A percentile compares a stretch with the other conserved stretches of the same genome.
Evolutionary conservation across 2,329 filamentous ascomycete species (phyloP).

Genomic region (Macroventuria anomochaeta): DNA sequence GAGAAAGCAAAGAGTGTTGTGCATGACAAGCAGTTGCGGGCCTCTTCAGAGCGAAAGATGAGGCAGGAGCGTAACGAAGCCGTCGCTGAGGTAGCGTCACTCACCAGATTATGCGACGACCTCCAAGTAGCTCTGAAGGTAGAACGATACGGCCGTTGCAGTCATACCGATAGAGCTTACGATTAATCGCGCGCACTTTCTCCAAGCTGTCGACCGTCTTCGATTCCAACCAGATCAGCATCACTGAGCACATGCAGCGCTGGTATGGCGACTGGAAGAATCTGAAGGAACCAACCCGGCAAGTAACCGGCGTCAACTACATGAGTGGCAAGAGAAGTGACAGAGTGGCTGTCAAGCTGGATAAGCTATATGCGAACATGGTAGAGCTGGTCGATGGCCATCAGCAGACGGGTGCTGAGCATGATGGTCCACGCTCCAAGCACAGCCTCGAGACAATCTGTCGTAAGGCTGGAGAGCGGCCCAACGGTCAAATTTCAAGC

Average conservation of each 20-base stretch:
- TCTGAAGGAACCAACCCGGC: background rate
- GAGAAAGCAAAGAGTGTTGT: constrained; percentile 27
- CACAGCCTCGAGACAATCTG: constrained; percentile 18
- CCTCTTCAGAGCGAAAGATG: constrained; percentile 23
- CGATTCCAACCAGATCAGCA: constrained; percentile 12
- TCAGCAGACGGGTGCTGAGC: constrained; percentile 22
- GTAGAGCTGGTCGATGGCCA: constrained; percentile 2
- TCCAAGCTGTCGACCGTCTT: constrained; percentile 5
- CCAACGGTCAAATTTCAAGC: constrained; percentile 4
- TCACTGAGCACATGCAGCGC: constrained; percentile 7
- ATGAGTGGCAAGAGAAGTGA: constrained; percentile 2
- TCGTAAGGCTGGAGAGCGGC: constrained; percentile 12
- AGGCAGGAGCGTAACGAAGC: constrained; percentile 25
- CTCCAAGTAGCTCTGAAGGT: constrained; percentile 21
- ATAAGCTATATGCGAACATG: constrained; percentile 18
- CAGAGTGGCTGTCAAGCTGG: background rate
- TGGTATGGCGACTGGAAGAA: constrained; percentile 27
- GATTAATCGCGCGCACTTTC: constrained; percentile 21
- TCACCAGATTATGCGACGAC: constrained; percentile 17
- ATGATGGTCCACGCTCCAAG: constrained; percentile 23
- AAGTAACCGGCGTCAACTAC: constrained; percentile 14
- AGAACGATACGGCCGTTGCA: constrained; percentile 19
- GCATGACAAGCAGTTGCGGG: constrained; percentile 19
- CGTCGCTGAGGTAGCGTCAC: constrained; percentile 13
- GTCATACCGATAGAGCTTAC: constrained; percentile 21